Evolutionary conservation across 805 yeast genomes (phyloP), one percentile per base, ranked within the genome.

Genomic region (Hanseniaspora occidentalis): DNA sequence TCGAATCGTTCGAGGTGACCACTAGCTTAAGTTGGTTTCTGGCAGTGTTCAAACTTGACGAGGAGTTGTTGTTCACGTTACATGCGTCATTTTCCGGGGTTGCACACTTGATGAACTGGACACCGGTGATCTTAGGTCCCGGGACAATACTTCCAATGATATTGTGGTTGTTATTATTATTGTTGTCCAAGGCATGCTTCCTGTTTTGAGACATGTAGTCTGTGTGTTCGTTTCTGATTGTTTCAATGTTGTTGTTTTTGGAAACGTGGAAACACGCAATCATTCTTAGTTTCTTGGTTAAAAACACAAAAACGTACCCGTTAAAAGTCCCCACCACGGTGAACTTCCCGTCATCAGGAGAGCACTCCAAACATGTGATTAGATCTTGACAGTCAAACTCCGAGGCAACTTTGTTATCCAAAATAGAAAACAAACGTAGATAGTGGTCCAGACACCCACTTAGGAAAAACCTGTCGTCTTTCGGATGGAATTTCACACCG

Each of bases 381-480:
- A 81, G 59, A 43, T 75, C 78, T 4, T 76, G 70, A 16, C 82
- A 71, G 36, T 78, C 78, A 38, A 70, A 66, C 47, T 74, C 68
- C 53, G 62, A 81, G 7, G 79, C 68, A 4, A 81, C 77, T 35
- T 70, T 70, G 27, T 69, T 66, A 43, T 88, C 96, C 36, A 86
- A 65, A 21, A 88, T 78, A 1, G 89, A 80, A 94, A 95, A 84
- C n/a, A 88, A 57, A 42, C 94, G 62, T 14, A 84, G 67, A 18
- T 71, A 66, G 43, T 80, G 79, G 51, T 85, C 95, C 46, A 86
- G 62, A 39, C 89, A 80, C 5, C 94, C 89, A 47, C 86, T 77
- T 2, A 81, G 56, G 56, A 88, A 84, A 54, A 88, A 88, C 19
- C 96, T 60, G 54, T 88, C 96, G 59, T 88, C 96, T 1, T 64